Base-by-base conservation (phyloP, 257 asterid genomes). In the Penstemon barbatus region DNA sequence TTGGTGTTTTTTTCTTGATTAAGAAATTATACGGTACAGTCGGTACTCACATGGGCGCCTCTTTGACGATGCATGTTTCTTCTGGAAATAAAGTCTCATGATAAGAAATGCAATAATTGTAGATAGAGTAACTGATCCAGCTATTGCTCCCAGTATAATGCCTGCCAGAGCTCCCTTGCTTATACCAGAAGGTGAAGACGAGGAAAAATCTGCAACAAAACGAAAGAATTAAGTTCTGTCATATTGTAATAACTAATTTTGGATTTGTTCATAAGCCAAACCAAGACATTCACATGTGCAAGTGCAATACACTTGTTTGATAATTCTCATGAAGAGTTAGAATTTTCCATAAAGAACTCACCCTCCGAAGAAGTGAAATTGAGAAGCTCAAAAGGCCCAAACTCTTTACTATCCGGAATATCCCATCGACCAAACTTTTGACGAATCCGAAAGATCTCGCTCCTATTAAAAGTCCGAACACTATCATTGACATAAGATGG, bases 331-430 rank as follows among this genome's bases (percentile, higher is more conserved):
- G 33, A 25, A 25, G 33, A 25, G 33, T 25, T 25, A 25, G 33
- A 44, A 64, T 57, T 6, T 15, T 46, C 58, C 59, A 71, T 39
- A 57, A 36, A 61, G 13, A 57, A 80, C 89, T 3, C 71, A 91
- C 99, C 91, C 12, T 77, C 68, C 60, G 49, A 42, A 82, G 68
- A 18, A 94, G 92, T 8, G 96, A 94, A 85, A 70, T 89, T 88
- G 38, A 94, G 86, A 74, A 91, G 88, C 68, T 94, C 99, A 56
- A 84, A 86, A 78, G 99, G 99, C 62, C 99, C 99, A 77, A 87
- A 94, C 63, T 84, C 71, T n/a, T 44, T 60, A 79, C 70, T 83
- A 72, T 89, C 97, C 37, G 82, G 88, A 68, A 91, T 89, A 63
- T 13, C 54, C 99, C 99, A 94, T 66, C 94, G 88, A 4, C 90